phyloP scores from a whole-genome alignment of 2,329 filamentous ascomycete species.

The Fusarium illudens region DNA sequence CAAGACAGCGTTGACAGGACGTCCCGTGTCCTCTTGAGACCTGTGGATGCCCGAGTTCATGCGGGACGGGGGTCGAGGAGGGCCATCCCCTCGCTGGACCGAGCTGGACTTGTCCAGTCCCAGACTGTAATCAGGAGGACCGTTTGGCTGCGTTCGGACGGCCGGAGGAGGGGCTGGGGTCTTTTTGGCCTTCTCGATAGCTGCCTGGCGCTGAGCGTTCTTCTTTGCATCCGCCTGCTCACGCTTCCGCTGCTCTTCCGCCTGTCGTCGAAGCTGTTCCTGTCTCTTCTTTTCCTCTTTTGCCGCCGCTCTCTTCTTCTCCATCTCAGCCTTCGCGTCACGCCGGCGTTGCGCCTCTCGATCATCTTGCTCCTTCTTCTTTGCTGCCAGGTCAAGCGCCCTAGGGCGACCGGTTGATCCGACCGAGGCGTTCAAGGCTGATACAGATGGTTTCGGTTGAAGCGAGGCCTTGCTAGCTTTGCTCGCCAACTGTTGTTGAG shows the following conservation, averaged over 20 bases:
- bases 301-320: conserved; percentile 74
- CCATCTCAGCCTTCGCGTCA: conserved; percentile 82
- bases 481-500: conserved; percentile 59
- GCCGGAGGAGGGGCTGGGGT: conserved; percentile 70
- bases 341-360: conserved; percentile 79
- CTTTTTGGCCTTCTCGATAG: conserved; percentile 71
- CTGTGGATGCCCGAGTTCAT: conserved; percentile 64
- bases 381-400: conserved; percentile 77
- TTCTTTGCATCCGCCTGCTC: conserved; percentile 73
- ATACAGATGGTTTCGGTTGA: conserved; percentile 63
- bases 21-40: conserved; percentile 66
- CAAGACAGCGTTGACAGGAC: conserved; percentile 67
- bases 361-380: conserved; percentile 87
- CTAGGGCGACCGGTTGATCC: conserved; percentile 72
- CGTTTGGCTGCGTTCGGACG: conserved; percentile 62
- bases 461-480: conserved; percentile 75
- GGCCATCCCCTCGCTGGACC: conserved; percentile 45
- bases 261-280: conserved; percentile 66
- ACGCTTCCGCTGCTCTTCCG: conserved; percentile 68
- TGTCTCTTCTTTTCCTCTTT: conserved; percentile 72
- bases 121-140: conserved; percentile 56
- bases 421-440: conserved; percentile 66
- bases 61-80: conserved; percentile 62
- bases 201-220: conserved; percentile 66
- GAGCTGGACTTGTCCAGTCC: conserved; percentile 42